Conservation (phyloP, 805 yeast genomes). For the Tetrapisispora phaffii region DNA sequence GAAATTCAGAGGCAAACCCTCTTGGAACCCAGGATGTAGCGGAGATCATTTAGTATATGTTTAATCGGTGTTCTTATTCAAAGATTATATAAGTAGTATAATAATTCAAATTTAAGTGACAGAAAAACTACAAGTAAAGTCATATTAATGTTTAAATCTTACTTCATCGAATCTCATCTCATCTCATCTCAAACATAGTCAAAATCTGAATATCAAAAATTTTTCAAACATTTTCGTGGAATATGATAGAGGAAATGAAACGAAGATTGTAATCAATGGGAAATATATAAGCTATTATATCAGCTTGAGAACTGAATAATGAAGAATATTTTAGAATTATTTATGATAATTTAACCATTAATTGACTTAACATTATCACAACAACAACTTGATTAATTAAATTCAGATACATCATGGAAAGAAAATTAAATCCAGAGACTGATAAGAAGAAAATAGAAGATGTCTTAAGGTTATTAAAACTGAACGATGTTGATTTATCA, state of each 20-base stretch:
- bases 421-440: background rate
- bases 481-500: conserved; percentile 32
- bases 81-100: background rate
- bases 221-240: background rate
- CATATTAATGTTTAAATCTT: conserved; percentile 4
- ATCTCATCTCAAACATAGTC: conserved; percentile 5
- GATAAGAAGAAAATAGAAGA: conserved; percentile 35
- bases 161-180: conserved; percentile 16
- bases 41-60: conserved; percentile 54
- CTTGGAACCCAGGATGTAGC: conserved; percentile 94
- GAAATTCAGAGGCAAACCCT: conserved; percentile 89
- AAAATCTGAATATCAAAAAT: conserved; percentile 1
- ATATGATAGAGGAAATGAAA: background rate
- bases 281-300: no score
- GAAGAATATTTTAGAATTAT: background rate
- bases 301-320: background rate
- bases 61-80: background rate
- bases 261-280: no score
- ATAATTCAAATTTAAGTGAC: background rate
- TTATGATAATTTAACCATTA: background rate
- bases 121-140: no score
- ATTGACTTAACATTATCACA: no score
- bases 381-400: no score
- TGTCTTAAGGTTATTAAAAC: conserved; percentile 35
- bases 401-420: background rate